A percentile compares a stretch with the other conserved stretches of the same genome.
These are phyloP conservation scores for Stachybotrys chartarum DNA, from an alignment of 2,329 filamentous ascomycete genomes.

Conservation along the genomic window DNA sequence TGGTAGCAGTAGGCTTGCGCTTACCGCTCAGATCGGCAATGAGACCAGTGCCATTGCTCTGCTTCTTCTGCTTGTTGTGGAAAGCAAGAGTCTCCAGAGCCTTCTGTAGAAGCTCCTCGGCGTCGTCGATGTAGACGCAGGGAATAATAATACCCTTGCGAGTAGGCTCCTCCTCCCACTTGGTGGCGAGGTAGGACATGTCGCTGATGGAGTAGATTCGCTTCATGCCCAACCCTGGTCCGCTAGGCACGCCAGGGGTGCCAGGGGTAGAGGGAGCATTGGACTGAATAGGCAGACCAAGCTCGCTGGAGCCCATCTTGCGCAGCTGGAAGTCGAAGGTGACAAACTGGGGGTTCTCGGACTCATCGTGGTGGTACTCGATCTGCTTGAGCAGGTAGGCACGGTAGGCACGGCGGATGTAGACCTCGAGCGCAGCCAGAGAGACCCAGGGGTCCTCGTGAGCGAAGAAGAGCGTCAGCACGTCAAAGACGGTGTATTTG, in stretches of 20 bases:
- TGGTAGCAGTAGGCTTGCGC: slow-evolving; percentile 43
- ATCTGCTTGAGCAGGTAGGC: slow-evolving; percentile 88
- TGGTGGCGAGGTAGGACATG: slow-evolving; percentile 78
- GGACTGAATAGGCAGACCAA: slow-evolving; percentile 72
- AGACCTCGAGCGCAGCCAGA: slow-evolving; percentile 88
- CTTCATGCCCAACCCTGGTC: slow-evolving; percentile 55
- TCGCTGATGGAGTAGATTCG: slow-evolving; percentile 93
- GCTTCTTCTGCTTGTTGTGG: slow-evolving; percentile 49
- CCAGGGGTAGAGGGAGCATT: slow-evolving; percentile 79
- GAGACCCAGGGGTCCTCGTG: slow-evolving; percentile 93
- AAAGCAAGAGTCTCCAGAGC: slow-evolving; percentile 77
- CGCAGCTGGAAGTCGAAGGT: slow-evolving; percentile 95
- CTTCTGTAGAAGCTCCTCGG: slow-evolving; percentile 76
- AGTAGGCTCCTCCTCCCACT: slow-evolving; percentile 66
- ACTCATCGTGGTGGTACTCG: slow-evolving; percentile 79
- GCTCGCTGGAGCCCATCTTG: slow-evolving; percentile 88
- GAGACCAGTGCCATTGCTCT: slow-evolving; percentile 45
- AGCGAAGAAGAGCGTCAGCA: slow-evolving; percentile 89
- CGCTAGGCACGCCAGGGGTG: slow-evolving; percentile 20
- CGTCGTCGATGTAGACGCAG: slow-evolving; percentile 88
- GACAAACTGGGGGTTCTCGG: slow-evolving; percentile 60
- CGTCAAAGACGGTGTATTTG: slow-evolving; percentile 97
- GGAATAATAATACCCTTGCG: slow-evolving; percentile 93
- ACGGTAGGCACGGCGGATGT: slow-evolving; percentile 92
- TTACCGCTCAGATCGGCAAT: slow-evolving; percentile 69